These are phyloP conservation scores for Castanea crenata DNA, from an alignment of 306 rosid species.

Conservation along the genomic window DNA sequence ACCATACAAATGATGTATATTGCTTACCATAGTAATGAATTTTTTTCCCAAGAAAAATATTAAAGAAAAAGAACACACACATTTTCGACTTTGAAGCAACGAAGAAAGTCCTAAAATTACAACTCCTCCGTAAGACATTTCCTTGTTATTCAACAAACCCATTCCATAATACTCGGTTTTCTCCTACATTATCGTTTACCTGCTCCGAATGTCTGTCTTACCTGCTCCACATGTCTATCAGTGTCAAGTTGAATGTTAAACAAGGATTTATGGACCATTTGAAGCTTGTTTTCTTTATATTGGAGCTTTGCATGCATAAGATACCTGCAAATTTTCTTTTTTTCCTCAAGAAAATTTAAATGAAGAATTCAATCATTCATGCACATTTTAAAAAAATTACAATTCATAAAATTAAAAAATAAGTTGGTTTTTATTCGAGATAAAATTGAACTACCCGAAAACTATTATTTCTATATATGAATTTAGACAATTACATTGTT, in stretches of 20 bases:
- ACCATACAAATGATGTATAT: too few species aligned
- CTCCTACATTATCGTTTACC: conserved; percentile 22
- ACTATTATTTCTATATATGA: too few species aligned
- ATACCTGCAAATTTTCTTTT: not conserved
- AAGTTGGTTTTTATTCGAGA: too few species aligned
- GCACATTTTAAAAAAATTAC: too few species aligned
- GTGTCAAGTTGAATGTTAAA: conserved; percentile 21
- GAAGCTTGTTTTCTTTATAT: conserved; percentile 22
- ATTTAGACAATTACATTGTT: too few species aligned
- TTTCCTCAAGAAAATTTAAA: too few species aligned
- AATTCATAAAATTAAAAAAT: too few species aligned
- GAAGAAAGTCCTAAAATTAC: too few species aligned
- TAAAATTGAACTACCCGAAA: too few species aligned
- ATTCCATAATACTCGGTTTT: conserved; percentile 28
- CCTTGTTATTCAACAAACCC: not conserved
- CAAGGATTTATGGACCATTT: conserved; percentile 36
- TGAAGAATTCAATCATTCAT: too few species aligned
- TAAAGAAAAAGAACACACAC: too few species aligned
- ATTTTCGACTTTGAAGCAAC: too few species aligned
- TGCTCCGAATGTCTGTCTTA: conserved; percentile 26
- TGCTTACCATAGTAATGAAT: not conserved
- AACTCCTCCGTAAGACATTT: not conserved
- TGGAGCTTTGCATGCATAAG: conserved; percentile 48
- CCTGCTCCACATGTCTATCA: conserved; percentile 13
- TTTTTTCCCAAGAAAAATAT: not conserved